Percentiles rank a stretch among this genome's conserved stretches.
phyloP scores from a whole-genome alignment of 257 asterid genomes.

The Perilla frutescens region DNA sequence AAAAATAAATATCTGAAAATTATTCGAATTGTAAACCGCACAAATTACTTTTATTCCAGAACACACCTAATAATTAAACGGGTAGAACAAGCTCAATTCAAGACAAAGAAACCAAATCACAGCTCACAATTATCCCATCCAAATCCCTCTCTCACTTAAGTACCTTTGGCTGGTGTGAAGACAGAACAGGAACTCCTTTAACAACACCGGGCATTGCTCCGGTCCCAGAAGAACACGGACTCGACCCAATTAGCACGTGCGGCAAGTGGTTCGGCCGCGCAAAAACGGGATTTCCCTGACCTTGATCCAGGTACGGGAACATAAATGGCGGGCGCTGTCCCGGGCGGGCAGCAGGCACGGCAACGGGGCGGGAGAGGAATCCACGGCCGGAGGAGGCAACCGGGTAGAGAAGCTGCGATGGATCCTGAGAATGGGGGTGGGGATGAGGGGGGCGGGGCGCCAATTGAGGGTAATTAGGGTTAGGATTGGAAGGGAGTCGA shows the following conservation, averaged over 20 bases:
- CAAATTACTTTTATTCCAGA: background rate
- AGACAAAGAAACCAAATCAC: conserved; percentile 4
- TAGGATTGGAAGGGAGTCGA: conserved; percentile 55
- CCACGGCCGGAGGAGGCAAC: conserved; percentile 75
- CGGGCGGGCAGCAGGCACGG: conserved; percentile 47
- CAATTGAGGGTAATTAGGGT: conserved; percentile 66
- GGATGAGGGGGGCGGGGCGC: conserved; percentile 50
- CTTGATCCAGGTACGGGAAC: conserved; percentile 60
- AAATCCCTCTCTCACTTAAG: conserved; percentile 11
- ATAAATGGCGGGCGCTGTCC: conserved; percentile 52
- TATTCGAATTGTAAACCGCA: background rate
- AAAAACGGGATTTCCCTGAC: conserved; percentile 46
- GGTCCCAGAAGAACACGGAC: conserved; percentile 41
- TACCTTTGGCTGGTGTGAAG: conserved; percentile 65
- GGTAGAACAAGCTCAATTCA: conserved; percentile 1
- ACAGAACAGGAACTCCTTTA: conserved; percentile 57
- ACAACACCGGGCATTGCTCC: conserved; percentile 54
- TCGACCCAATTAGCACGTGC: conserved; percentile 46
- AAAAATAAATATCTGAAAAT: background rate
- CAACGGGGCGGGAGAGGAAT: conserved; percentile 50
- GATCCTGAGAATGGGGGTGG: conserved; percentile 49
- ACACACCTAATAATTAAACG: background rate
- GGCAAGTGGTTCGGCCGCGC: conserved; percentile 55
- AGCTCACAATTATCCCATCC: background rate
- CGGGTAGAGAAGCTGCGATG: conserved; percentile 62